Percentiles rank a stretch among this genome's conserved stretches.
phyloP scores from a whole-genome alignment of 805 yeast species.

The Candida takata region DNA sequence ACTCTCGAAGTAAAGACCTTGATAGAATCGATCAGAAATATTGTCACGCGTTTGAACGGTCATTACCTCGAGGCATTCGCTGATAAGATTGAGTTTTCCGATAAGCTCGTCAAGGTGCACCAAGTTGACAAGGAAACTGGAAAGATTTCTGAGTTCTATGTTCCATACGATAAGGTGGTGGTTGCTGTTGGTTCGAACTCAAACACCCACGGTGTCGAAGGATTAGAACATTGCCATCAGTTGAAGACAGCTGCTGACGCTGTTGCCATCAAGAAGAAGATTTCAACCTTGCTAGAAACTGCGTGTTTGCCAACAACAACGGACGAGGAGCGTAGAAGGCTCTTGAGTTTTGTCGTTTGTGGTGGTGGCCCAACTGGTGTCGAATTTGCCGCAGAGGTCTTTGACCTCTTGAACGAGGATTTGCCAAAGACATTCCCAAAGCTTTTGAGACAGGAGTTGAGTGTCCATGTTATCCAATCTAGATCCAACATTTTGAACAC shows the following conservation, averaged over 20 bases:
- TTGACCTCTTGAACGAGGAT: slow-evolving; percentile 60
- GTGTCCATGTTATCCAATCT: slow-evolving; percentile 65
- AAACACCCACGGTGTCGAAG: slow-evolving; percentile 65
- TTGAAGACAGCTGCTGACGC: slow-evolving; percentile 66
- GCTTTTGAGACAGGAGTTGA: slow-evolving; percentile 52
- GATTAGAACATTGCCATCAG: slow-evolving; percentile 54
- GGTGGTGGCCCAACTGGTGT: slow-evolving; percentile 79
- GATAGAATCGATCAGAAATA: slow-evolving; percentile 55
- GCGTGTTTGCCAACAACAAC: slow-evolving; percentile 62
- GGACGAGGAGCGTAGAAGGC: slow-evolving; percentile 53
- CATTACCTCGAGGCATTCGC: slow-evolving; percentile 61
- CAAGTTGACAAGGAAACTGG: slow-evolving; percentile 37
- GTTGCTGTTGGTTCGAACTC: slow-evolving; percentile 64
- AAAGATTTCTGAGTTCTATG: slow-evolving; percentile 39
- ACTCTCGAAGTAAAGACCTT: slow-evolving; percentile 59
- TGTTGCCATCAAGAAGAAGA: slow-evolving; percentile 44
- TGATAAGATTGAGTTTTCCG: slow-evolving; percentile 48
- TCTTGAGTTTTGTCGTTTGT: slow-evolving; percentile 58
- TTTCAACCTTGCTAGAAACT: slow-evolving; percentile 47
- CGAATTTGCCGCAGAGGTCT: slow-evolving; percentile 67
- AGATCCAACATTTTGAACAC: slow-evolving; percentile 63
- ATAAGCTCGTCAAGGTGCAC: slow-evolving; percentile 50
- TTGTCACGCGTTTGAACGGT: slow-evolving; percentile 45
- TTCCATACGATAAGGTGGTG: slow-evolving; percentile 66
- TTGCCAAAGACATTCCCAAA: slow-evolving; percentile 49